phyloP scores from a whole-genome alignment of 176 grass and related monocot genomes.

The Alopecurus myosuroides region DNA sequence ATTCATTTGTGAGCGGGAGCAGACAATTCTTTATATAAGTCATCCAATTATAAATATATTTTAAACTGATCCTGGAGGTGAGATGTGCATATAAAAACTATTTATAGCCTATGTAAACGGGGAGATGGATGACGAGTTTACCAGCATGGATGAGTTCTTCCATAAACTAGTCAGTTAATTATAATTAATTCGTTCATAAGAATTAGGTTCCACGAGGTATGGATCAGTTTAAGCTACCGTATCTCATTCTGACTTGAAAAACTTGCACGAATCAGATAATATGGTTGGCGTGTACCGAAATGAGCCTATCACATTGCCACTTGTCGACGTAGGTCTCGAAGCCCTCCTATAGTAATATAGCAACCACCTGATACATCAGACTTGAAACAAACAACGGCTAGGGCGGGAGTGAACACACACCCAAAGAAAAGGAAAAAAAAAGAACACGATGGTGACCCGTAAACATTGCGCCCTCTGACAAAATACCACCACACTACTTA shows the following conservation, averaged over 20 bases:
- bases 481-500: too few species aligned
- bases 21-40: background rate
- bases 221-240: background rate
- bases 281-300: too few species aligned
- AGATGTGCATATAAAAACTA: background rate
- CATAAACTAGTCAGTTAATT: background rate
- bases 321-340: too few species aligned
- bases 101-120: background rate
- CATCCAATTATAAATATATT: background rate
- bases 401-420: too few species aligned
- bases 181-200: too few species aligned
- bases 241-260: background rate
- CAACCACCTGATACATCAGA: too few species aligned
- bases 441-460: too few species aligned
- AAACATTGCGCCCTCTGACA: too few species aligned
- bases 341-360: too few species aligned
- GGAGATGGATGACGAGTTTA: background rate
- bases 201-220: background rate
- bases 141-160: background rate
- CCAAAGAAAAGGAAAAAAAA: too few species aligned
- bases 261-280: background rate
- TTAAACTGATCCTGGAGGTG: background rate
- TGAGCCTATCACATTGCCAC: too few species aligned
- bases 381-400: too few species aligned
- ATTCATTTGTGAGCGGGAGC: background rate